These are phyloP conservation scores for Arxiozyma bovina DNA, from an alignment of 1,139 yeast genomes.

Conservation along the genomic window DNA sequence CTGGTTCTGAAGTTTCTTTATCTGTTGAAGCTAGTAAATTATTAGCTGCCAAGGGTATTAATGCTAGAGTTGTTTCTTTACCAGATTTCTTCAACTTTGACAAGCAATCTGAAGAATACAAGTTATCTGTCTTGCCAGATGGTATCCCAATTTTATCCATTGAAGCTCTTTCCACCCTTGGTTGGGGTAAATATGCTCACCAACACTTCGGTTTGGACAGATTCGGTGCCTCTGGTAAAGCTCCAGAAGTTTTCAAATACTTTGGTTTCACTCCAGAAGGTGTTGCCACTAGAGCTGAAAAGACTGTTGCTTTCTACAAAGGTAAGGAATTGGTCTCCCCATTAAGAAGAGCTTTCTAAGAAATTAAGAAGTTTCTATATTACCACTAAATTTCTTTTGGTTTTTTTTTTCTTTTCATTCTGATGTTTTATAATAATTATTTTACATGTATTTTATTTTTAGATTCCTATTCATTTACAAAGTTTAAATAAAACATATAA, in stretches of 20 bases:
- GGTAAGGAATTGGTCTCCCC: slow-evolving; percentile 69
- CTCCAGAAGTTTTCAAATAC: slow-evolving; percentile 68
- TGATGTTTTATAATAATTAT: not conserved
- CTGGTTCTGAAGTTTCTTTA: slow-evolving; percentile 93
- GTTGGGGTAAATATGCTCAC: slow-evolving; percentile 95
- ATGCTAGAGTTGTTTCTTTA: slow-evolving; percentile 78
- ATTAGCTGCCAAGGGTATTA: slow-evolving; percentile 55
- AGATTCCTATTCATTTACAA: not conserved
- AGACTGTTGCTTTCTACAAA: slow-evolving; percentile 77
- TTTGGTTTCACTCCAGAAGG: slow-evolving; percentile 94
- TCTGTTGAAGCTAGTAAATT: slow-evolving; percentile 74
- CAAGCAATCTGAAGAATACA: slow-evolving; percentile 70
- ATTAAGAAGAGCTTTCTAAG: slow-evolving; percentile 59
- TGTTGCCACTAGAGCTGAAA: slow-evolving; percentile 74
- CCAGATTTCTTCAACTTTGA: slow-evolving; percentile 93
- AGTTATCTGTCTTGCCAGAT: slow-evolving; percentile 82
- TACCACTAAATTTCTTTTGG: not conserved
- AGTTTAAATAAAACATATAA: too few species aligned
- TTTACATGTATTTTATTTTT: not conserved
- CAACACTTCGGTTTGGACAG: slow-evolving; percentile 93
- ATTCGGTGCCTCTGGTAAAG: slow-evolving; percentile 97
- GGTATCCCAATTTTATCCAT: slow-evolving; percentile 89
- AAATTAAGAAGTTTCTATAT: not conserved
- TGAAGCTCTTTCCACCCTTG: slow-evolving; percentile 86
- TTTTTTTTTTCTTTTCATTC: not conserved